phyloP scores from a whole-genome alignment of 176 grass and related monocot species.

The Puya raimondii region DNA sequence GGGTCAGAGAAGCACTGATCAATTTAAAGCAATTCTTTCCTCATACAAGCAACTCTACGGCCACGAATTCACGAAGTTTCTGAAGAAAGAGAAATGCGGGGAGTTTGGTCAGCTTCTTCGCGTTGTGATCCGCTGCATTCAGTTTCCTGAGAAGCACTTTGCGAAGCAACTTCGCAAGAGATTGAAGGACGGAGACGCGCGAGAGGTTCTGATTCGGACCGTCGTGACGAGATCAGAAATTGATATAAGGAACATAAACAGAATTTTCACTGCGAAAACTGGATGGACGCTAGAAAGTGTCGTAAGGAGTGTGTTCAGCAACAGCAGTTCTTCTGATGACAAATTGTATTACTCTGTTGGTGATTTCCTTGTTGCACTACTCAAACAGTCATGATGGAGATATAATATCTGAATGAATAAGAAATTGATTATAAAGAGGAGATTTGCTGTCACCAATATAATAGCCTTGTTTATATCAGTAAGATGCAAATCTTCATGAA shows the following conservation, averaged over 20 bases:
- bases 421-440: background rate
- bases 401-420: too few species aligned
- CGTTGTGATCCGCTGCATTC: slow-evolving; percentile 26
- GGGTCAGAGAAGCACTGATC: slow-evolving; percentile 27
- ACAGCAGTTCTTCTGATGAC: slow-evolving; percentile 1
- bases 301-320: slow-evolving; percentile 33
- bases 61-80: slow-evolving; percentile 29
- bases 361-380: slow-evolving; percentile 29
- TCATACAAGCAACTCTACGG: slow-evolving; percentile 40
- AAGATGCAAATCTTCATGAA: too few species aligned
- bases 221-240: slow-evolving; percentile 22
- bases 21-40: slow-evolving; percentile 16
- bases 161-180: slow-evolving; percentile 18
- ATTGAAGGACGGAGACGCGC: background rate
- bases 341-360: slow-evolving; percentile 18
- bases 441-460: background rate
- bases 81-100: slow-evolving; percentile 28
- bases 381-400: slow-evolving; percentile 11
- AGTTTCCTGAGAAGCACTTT: slow-evolving; percentile 30
- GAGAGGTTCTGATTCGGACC: slow-evolving; percentile 11
- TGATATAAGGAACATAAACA: slow-evolving; percentile 29
- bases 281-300: slow-evolving; percentile 42
- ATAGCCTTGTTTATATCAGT: too few species aligned
- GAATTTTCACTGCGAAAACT: slow-evolving; percentile 21
- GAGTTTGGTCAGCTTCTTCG: slow-evolving; percentile 16